phyloP scores from a whole-genome alignment of 129 eudicot genomes.

The Centaurea solstitialis region DNA sequence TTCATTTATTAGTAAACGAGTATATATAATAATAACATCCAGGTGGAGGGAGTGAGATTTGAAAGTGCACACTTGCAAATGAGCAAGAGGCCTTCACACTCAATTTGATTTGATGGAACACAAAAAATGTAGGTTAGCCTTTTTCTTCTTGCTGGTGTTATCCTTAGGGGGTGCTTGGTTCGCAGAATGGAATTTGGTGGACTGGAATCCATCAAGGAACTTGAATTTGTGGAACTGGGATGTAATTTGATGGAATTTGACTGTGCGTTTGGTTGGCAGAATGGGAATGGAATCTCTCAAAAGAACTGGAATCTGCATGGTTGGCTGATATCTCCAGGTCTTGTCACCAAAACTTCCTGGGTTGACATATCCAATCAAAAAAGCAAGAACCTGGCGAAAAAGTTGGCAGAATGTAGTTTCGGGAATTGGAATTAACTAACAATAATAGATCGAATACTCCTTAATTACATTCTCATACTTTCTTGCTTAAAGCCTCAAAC shows the following conservation, averaged over 20 bases:
- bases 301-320: neutral
- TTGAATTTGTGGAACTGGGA: neutral
- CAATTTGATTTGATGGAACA: neutral
- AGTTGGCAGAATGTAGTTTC: neutral
- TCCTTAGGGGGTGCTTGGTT: neutral
- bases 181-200: neutral
- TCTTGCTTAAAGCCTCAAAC: neutral
- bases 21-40: neutral
- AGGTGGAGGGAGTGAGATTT: neutral
- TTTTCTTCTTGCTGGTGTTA: neutral
- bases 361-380: no score
- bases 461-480: neutral
- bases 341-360: no score
- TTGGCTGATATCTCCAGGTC: neutral
- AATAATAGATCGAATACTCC: neutral
- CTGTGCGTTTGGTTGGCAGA: neutral
- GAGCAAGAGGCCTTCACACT: constrained; percentile 1
- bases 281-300: neutral
- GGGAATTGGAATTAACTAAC: neutral
- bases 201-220: neutral
- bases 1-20: neutral
- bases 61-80: constrained; percentile 1
- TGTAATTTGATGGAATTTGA: neutral
- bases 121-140: neutral
- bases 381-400: no score